Conservation (phyloP, 352 stramenopile species). For the Blastocystis sp. region DNA sequence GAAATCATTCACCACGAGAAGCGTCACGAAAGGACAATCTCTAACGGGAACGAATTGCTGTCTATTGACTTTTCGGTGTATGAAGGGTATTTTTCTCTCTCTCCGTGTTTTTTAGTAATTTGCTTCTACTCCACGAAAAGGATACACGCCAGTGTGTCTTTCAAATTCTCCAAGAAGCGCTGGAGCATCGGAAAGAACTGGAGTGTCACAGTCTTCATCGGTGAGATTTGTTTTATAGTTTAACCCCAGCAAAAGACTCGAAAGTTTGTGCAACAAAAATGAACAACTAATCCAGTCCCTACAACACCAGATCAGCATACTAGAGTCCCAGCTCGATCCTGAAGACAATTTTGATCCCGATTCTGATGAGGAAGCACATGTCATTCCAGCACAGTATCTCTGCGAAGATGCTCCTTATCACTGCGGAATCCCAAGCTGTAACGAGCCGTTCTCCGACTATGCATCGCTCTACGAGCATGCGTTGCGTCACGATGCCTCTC, state of each 20-base stretch:
- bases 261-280: neutral
- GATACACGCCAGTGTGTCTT: neutral
- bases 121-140: neutral
- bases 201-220: neutral
- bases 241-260: neutral
- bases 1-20: neutral
- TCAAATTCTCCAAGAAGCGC: neutral
- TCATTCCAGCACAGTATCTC: conserved; percentile 26
- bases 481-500: neutral
- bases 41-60: neutral
- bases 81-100: neutral
- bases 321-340: neutral
- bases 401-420: neutral
- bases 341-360: neutral
- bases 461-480: neutral
- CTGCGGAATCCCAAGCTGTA: neutral
- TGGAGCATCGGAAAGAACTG: neutral
- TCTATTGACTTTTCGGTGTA: neutral
- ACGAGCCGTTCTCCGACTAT: neutral
- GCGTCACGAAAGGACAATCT: neutral
- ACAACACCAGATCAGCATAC: neutral
- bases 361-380: neutral
- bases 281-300: neutral
- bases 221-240: neutral
- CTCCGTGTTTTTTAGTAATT: neutral